Conservation (phyloP, 441 rosid species). For the Pelargonium australe region DNA sequence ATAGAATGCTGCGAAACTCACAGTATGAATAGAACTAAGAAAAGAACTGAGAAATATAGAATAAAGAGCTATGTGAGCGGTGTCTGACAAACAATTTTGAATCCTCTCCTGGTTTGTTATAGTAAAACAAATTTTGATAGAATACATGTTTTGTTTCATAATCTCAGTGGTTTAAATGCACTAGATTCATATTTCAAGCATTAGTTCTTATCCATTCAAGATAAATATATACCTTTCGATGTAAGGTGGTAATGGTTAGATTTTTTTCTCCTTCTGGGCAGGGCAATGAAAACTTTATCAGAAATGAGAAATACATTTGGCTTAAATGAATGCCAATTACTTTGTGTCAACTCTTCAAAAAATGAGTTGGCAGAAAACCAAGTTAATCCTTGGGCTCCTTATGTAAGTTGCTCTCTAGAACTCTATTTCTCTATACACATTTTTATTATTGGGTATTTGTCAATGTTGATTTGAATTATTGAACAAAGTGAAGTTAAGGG, state of each 20-base stretch:
- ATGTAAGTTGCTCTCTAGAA: conserved; percentile 47
- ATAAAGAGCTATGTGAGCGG: neutral
- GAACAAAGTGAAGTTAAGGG: conserved; percentile 18
- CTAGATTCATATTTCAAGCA: neutral
- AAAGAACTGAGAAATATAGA: neutral
- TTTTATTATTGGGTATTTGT: conserved; percentile 12
- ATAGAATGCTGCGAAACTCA: neutral
- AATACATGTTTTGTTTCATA: neutral
- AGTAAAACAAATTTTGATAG: neutral
- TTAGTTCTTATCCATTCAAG: neutral
- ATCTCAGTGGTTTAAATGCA: conserved; percentile 5
- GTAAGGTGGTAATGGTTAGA: conserved; percentile 11
- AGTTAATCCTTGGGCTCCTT: conserved; percentile 66
- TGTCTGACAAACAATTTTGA: neutral
- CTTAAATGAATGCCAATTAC: conserved; percentile 64
- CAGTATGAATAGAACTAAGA: conserved; percentile 4
- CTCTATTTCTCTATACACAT: conserved; percentile 14
- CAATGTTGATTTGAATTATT: conserved; percentile 20
- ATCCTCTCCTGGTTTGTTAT: neutral
- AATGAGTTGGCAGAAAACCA: conserved; percentile 57
- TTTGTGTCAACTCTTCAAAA: conserved; percentile 86
- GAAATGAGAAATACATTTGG: conserved; percentile 96
- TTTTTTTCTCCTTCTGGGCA: conserved; percentile 31
- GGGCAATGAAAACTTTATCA: conserved; percentile 69
- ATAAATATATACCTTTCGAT: conserved; percentile 5